Conservation (phyloP, 495 filamentous ascomycete species). For the Articulospora tetracladia region DNA sequence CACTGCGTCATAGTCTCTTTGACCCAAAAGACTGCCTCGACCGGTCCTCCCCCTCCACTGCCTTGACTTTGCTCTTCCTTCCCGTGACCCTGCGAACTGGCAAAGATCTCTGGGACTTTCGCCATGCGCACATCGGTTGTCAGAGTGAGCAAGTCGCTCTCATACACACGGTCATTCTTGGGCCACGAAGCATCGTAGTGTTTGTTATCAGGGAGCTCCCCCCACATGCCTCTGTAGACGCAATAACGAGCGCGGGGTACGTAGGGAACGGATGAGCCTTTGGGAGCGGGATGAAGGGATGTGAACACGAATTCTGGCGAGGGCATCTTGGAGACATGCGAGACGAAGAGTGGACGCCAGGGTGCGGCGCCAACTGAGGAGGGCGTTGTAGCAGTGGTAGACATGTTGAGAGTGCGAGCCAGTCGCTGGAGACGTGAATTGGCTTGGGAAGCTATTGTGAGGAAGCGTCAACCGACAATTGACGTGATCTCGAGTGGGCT, state of each 20-base stretch:
- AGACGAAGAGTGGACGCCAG: conserved; percentile 66
- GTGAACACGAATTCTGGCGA: conserved; percentile 68
- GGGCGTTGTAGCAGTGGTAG: conserved; percentile 13
- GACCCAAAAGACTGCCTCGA: conserved; percentile 86
- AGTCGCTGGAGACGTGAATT: conserved; percentile 12
- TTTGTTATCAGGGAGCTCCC: conserved; percentile 60
- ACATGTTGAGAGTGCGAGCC: conserved; percentile 22
- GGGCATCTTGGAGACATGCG: conserved; percentile 56
- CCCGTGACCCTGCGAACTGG: conserved; percentile 33
- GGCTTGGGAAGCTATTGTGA: conserved; percentile 23
- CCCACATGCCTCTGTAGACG: conserved; percentile 82
- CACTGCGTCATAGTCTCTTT: conserved; percentile 71
- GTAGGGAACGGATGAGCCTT: conserved; percentile 17
- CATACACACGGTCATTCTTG: conserved; percentile 62
- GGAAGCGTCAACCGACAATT: background rate
- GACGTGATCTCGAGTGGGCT: too few relatives aligned
- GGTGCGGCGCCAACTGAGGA: conserved; percentile 35
- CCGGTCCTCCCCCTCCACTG: conserved; percentile 59
- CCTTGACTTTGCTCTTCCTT: conserved; percentile 35
- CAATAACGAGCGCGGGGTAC: conserved; percentile 45
- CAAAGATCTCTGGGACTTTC: conserved; percentile 69
- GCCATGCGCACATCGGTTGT: conserved; percentile 87
- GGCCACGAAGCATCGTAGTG: conserved; percentile 37
- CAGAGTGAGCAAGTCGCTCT: conserved; percentile 73
- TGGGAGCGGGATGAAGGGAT: conserved; percentile 48